Evolutionary conservation across 2,329 filamentous ascomycete species (phyloP).

Genomic region (Sarocladium brachiariae): DNA sequence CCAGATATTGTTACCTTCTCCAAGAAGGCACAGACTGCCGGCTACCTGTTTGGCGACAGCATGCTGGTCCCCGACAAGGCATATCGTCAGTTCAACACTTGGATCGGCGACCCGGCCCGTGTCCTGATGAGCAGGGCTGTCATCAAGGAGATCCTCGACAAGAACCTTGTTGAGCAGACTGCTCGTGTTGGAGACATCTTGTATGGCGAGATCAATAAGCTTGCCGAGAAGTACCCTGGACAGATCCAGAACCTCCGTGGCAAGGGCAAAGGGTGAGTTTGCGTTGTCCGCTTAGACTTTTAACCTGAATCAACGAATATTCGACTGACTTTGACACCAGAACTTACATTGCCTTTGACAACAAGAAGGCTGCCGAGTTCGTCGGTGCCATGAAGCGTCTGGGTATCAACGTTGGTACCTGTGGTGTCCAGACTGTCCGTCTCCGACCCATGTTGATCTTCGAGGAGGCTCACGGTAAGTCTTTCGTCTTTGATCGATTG

Average conservation of each 20-base stretch:
- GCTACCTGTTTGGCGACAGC: constrained; percentile 73
- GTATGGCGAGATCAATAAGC: constrained; percentile 54
- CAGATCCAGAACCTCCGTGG: constrained; percentile 69
- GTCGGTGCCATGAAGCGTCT: constrained; percentile 63
- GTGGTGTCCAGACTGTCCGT: constrained; percentile 61
- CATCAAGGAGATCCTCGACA: constrained; percentile 64
- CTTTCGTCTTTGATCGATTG: not conserved
- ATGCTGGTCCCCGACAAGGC: constrained; percentile 71
- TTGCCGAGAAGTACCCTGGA: constrained; percentile 59
- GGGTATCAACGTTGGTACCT: constrained; percentile 74
- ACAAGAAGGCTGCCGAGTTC: constrained; percentile 60
- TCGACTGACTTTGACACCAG: too few relatives aligned
- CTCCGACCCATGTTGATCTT: constrained; percentile 78
- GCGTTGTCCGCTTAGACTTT: too few relatives aligned
- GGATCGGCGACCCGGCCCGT: constrained; percentile 77
- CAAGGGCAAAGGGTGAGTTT: constrained; percentile 53
- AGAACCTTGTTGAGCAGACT: constrained; percentile 60
- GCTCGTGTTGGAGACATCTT: constrained; percentile 62
- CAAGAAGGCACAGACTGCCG: constrained; percentile 80
- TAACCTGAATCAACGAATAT: too few relatives aligned
- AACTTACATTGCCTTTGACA: constrained; percentile 78
- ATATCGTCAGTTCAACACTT: constrained; percentile 83
- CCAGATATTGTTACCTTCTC: constrained; percentile 86
- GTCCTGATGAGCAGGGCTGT: constrained; percentile 73
- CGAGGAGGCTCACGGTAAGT: constrained; percentile 56